Evolutionary conservation across 2,329 filamentous ascomycete genomes (phyloP).

Genomic region (Lachnellula occidentalis): DNA sequence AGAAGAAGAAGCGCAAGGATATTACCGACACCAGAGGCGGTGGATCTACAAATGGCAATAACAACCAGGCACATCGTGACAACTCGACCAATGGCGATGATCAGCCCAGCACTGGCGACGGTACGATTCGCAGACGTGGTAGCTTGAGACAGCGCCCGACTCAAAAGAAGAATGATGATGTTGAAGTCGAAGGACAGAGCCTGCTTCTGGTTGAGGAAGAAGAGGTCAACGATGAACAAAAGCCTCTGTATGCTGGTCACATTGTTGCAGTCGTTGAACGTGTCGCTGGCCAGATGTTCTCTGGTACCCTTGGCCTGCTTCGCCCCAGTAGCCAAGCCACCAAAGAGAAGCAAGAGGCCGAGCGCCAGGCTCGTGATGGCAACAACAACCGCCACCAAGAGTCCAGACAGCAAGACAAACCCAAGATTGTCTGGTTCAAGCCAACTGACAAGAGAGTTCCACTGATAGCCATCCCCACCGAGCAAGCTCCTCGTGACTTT

Average conservation of each 20-base stretch:
- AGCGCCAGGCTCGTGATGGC: conserved; percentile 86
- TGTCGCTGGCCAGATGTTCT: conserved; percentile 98
- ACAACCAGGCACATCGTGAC: conserved; percentile 45
- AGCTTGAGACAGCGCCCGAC: conserved; percentile 95
- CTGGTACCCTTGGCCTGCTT: conserved; percentile 86
- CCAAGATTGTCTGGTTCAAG: conserved; percentile 99
- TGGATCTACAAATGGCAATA: conserved; percentile 68
- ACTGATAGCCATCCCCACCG: conserved; percentile 94
- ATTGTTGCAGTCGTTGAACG: conserved; percentile 97
- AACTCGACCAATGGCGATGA: conserved; percentile 60
- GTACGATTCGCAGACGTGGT: conserved; percentile 84
- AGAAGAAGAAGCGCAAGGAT: conserved; percentile 99
- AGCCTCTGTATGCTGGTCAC: conserved; percentile 93
- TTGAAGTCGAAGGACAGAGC: conserved; percentile 97
- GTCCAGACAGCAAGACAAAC: conserved; percentile 86
- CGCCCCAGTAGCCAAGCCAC: conserved; percentile 97
- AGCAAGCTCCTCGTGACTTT: conserved; percentile 95
- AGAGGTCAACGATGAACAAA: conserved; percentile 97
- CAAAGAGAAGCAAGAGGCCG: conserved; percentile 98
- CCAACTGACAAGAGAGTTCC: conserved; percentile 98
- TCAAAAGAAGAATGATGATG: conserved; percentile 99
- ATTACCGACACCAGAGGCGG: conserved; percentile 85
- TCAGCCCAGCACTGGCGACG: conserved; percentile 59
- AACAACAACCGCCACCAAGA: conserved; percentile 65
- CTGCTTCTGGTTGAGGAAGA: conserved; percentile 95